Conservation (phyloP, 768 basidiomycete species). For the Rhizopogon vulgaris region DNA sequence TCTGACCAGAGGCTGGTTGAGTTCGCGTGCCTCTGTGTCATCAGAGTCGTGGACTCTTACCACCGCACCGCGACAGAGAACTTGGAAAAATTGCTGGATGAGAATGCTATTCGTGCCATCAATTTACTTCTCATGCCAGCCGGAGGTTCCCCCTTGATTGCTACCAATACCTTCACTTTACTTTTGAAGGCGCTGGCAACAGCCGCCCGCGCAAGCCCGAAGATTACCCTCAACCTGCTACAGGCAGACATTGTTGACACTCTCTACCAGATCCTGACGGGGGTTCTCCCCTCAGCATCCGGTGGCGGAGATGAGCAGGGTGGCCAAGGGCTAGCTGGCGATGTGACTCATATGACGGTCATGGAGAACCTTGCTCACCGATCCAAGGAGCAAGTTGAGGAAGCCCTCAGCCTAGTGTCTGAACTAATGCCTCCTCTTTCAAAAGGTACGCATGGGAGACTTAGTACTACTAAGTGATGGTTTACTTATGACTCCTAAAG, state of each 20-base stretch:
- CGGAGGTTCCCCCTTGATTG: constrained; percentile 80
- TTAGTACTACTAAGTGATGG: not conserved
- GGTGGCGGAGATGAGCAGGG: constrained; percentile 41
- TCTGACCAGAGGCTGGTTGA: constrained; percentile 97
- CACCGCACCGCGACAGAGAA: constrained; percentile 79
- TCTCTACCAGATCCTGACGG: constrained; percentile 91
- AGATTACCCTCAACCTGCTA: constrained; percentile 77
- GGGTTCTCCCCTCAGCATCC: constrained; percentile 73
- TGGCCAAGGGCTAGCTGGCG: constrained; percentile 81
- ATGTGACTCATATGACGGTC: constrained; percentile 92
- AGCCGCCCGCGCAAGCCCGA: constrained; percentile 82
- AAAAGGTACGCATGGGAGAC: constrained; percentile 50
- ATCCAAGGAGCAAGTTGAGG: constrained; percentile 96
- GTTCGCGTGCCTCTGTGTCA: constrained; percentile 91
- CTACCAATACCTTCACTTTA: constrained; percentile 82
- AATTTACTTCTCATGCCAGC: constrained; percentile 82
- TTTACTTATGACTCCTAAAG: constrained; percentile 30
- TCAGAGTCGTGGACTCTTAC: constrained; percentile 90
- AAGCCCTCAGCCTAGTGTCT: constrained; percentile 80
- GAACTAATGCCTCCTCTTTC: constrained; percentile 92
- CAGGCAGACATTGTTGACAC: constrained; percentile 93
- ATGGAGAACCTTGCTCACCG: constrained; percentile 96
- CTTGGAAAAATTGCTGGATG: constrained; percentile 80
- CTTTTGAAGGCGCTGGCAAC: constrained; percentile 84
- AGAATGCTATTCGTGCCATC: constrained; percentile 73